A percentile compares a stretch with the other conserved stretches of the same genome.
Conservation (phyloP, 495 filamentous ascomycete genomes). For the Penicillium simplicissimum region DNA sequence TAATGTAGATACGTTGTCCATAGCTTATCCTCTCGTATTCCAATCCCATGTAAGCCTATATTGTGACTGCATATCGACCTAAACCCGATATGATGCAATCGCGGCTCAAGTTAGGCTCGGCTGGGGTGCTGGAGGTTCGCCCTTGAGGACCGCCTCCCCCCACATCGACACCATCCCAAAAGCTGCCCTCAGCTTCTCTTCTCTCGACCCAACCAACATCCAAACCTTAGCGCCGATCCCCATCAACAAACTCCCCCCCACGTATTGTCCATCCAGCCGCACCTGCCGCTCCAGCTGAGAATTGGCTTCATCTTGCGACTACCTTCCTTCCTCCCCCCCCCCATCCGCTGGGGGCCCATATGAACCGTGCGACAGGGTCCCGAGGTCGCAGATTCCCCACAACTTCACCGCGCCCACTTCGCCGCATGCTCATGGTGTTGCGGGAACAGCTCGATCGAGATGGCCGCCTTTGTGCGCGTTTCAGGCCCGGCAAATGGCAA, state of each 20-base stretch:
- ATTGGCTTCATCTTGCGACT: not conserved
- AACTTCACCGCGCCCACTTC: slow-evolving; percentile 34
- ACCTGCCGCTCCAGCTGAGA: not conserved
- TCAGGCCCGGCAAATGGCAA: slow-evolving; percentile 96
- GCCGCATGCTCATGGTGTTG: slow-evolving; percentile 49
- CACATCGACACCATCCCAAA: not conserved
- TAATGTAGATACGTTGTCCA: not conserved
- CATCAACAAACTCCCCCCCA: slow-evolving; percentile 6
- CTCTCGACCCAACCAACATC: not conserved
- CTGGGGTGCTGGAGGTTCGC: slow-evolving; percentile 14
- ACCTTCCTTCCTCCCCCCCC: not conserved
- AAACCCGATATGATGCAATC: slow-evolving; percentile 15
- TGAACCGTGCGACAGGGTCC: slow-evolving; percentile 34
- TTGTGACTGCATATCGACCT: not conserved
- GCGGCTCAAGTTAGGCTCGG: slow-evolving; percentile 17
- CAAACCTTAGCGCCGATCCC: not conserved
- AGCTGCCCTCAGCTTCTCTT: slow-evolving; percentile 2
- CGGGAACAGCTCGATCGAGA: slow-evolving; percentile 46
- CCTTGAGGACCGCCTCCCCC: slow-evolving; percentile 4
- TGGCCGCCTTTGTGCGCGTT: slow-evolving; percentile 94
- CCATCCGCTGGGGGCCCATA: slow-evolving; percentile 24
- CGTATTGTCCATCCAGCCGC: not conserved
- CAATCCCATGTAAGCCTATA: not conserved
- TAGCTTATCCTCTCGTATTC: not conserved
- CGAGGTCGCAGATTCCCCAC: slow-evolving; percentile 36